Percentiles rank a stretch among this genome's conserved stretches.
These are phyloP conservation scores for Styphnolobium japonicum DNA, from an alignment of 306 rosid genomes.

Conservation along the genomic window DNA sequence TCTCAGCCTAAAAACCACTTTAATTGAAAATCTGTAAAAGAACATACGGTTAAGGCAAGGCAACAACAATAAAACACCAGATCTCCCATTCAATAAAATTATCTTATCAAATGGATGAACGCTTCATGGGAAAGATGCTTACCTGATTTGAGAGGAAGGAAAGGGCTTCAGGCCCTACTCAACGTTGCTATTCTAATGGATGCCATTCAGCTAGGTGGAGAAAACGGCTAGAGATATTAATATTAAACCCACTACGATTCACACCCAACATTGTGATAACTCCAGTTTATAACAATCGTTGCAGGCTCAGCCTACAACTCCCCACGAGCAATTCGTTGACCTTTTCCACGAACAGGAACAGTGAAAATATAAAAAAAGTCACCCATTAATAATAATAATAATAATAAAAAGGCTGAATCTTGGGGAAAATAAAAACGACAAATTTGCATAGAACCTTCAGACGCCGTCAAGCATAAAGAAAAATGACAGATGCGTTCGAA, in stretches of 20 bases:
- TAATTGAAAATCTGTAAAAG: slow-evolving; percentile 34
- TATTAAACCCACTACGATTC: slow-evolving; percentile 45
- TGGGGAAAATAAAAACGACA: slow-evolving; percentile 10
- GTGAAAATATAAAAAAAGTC: neutral
- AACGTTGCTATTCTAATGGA: slow-evolving; percentile 69
- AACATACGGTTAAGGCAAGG: neutral
- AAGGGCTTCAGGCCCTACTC: slow-evolving; percentile 63
- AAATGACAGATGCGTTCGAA: neutral
- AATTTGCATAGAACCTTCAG: slow-evolving; percentile 28
- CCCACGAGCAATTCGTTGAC: slow-evolving; percentile 66
- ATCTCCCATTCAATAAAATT: neutral
- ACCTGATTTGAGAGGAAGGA: slow-evolving; percentile 47
- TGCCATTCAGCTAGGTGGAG: slow-evolving; percentile 95
- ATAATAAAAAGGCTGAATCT: slow-evolving; percentile 15
- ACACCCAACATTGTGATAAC: slow-evolving; percentile 67
- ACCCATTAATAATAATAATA: neutral
- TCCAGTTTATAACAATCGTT: slow-evolving; percentile 55
- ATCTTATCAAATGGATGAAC: neutral
- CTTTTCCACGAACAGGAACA: slow-evolving; percentile 36
- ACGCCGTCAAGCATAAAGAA: slow-evolving; percentile 26
- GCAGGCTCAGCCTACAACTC: slow-evolving; percentile 41
- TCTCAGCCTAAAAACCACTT: slow-evolving; percentile 39
- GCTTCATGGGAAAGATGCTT: neutral
- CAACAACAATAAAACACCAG: neutral
- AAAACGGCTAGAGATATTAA: slow-evolving; percentile 45